Conservation (phyloP, 495 filamentous ascomycete species). For the Collariella sp. region DNA sequence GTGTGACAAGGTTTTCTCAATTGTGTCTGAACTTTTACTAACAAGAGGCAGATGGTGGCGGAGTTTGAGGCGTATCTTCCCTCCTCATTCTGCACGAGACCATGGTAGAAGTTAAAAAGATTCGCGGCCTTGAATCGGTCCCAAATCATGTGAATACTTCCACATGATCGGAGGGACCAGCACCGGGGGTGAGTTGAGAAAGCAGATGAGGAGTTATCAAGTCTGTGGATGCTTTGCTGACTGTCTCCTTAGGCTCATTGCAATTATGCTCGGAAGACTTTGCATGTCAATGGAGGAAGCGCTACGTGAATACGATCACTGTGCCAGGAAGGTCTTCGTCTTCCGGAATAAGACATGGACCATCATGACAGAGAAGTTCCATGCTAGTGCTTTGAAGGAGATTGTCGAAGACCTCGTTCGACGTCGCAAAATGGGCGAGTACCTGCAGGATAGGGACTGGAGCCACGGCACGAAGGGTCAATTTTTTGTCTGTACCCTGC, state of each 20-base stretch:
- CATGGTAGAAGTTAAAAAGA: slow-evolving; percentile 24
- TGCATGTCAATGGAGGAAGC: slow-evolving; percentile 26
- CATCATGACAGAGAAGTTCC: slow-evolving; percentile 7
- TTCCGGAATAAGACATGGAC: slow-evolving; percentile 18
- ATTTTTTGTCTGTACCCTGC: slow-evolving; percentile 12
- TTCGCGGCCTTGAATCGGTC: not conserved
- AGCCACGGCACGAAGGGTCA: slow-evolving; percentile 2
- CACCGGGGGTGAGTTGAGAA: slow-evolving; percentile 28
- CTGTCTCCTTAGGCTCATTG: slow-evolving; percentile 20
- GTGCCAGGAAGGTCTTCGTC: slow-evolving; percentile 22
- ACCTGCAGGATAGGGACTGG: slow-evolving; percentile 1
- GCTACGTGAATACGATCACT: slow-evolving; percentile 18
- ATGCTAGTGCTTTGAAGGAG: slow-evolving; percentile 3
- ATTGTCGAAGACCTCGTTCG: slow-evolving; percentile 10
- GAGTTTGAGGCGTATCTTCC: slow-evolving; percentile 28
- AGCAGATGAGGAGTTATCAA: not conserved
- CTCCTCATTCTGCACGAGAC: slow-evolving; percentile 29
- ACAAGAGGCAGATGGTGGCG: slow-evolving; percentile 27
- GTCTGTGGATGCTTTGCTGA: not conserved
- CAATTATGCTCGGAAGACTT: slow-evolving; percentile 30
- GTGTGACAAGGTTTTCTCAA: not conserved
- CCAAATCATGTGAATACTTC: slow-evolving; percentile 35
- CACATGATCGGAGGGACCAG: slow-evolving; percentile 33
- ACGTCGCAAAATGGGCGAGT: not conserved
- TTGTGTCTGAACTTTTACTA: not conserved